Base-by-base conservation (phyloP, 257 asterid species). In the Nicotiana knightiana region DNA sequence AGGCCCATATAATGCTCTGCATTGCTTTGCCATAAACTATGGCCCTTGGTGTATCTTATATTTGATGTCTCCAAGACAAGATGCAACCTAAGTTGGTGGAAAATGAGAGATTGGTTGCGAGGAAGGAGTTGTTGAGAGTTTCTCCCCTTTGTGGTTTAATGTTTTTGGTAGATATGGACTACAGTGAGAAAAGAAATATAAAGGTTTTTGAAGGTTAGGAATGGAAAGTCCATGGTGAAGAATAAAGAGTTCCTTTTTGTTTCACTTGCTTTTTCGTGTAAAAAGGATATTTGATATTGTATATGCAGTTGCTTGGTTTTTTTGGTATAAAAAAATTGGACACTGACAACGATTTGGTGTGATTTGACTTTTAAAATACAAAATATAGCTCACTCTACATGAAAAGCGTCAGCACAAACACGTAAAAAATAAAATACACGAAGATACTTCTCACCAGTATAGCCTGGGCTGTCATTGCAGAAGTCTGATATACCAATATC, bases 391-490 rank as follows among this genome's bases (percentile, higher is more conserved):
- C 53, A 15, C 57, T 53, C 63, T 43, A 6, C 3, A 54, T 70
- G 26, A 51, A 61, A 55, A 1, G 17, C 33, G 1, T 15, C 26
- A 13, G 66, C 28, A 54, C 21, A 66, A 46, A 64, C 33, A 58
- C 61, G 33, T 24, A 46, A 66, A 30, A 24, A 46, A 76, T 24
- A 76, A 58, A 58, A 28, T 58, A 7, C 63, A 18, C 67, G 76
- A 81, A 75, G 62, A 59, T 5, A 67, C 73, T 79, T 86, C 91
- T 89, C 90, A 94, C 98, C 98, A 4, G 97, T 92, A 90, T 94
- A 94, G 81, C 93, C 91, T 3, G 96, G 88, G 86, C 73, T 86
- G 67, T 88, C 90, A 73, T 86, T 79, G 68, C 85, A 87, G 87
- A 90, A 86, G 83, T 90, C 92, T n/a, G 93, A 71, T 61, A 92